Base-by-base conservation (phyloP, 495 filamentous ascomycete species). In the Tuber calosporum region DNA sequence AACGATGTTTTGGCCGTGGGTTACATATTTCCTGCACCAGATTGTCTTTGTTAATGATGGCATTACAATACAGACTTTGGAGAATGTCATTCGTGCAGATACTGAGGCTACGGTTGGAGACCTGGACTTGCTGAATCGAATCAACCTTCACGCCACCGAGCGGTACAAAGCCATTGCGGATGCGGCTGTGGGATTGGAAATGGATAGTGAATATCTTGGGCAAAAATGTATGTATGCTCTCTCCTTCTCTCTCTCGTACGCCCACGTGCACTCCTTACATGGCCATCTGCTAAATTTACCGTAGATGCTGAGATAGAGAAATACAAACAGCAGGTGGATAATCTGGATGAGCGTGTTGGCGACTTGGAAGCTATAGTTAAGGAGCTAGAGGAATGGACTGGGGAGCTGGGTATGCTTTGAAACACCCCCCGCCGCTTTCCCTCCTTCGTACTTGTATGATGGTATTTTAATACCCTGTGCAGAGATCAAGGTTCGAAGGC, bases 371-470 rank as follows among this genome's bases (percentile, higher is more conserved):
- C 71, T 1, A 74, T 82, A 53, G 77, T 81, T 66, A 79, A 68
- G 58, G 80, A 82, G 71, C 73, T 82, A 0, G 80, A 82, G 41
- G 80, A 81, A 72, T 82, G 80, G 80, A 81, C 80, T 11, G 80
- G 80, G 17, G 80, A 82, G 72, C 73, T 82, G 17, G 80, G 80
- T 82, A 73, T 62, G 70, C 53, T 34, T 69, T 17, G 20, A 34
- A 41, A 39, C 42, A 34, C 4, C 4, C 13, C 53, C 53, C 34
- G 3, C 15, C 41, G 6, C 36, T 67, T 67, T 36, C 22, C 30
- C n/a, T 62, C 53, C 53, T 34, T 26, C 26, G 58, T 62, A 30
- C 9, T 69, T 70, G 4, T 34, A n/a, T 69, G 53, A 71, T 37
- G 26, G 2, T 4, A 17, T 71, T 19, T 30, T 72, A 62, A 62